phyloP scores from a whole-genome alignment of 495 filamentous ascomycete species.

The Lasiosphaeris hirsuta region DNA sequence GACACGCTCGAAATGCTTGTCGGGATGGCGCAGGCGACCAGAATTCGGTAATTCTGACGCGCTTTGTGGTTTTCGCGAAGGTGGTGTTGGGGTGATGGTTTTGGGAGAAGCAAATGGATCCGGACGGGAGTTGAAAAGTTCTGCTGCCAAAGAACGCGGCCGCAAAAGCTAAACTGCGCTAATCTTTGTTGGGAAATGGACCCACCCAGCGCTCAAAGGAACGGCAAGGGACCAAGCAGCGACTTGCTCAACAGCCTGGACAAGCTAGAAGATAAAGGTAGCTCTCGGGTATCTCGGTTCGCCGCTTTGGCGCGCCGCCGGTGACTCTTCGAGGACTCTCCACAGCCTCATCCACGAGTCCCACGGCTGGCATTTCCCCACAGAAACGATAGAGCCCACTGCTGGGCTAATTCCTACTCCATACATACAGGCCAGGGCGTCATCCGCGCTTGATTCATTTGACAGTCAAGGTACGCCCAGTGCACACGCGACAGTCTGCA shows the following conservation, averaged over 20 bases:
- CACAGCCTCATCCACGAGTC: background rate
- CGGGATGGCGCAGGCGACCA: constrained; percentile 24
- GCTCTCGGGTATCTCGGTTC: background rate
- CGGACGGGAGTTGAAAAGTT: constrained; percentile 32
- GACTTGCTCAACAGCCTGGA: background rate
- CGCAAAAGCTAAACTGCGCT: constrained; percentile 12
- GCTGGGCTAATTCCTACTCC: background rate
- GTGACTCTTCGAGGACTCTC: constrained; percentile 1
- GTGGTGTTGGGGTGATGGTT: constrained; percentile 30
- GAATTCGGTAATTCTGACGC: constrained; percentile 33
- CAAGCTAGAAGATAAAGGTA: background rate
- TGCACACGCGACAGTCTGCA: too few relatives aligned
- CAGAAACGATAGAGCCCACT: background rate
- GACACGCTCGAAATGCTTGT: constrained; percentile 23
- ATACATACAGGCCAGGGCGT: too few relatives aligned
- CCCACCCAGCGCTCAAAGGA: constrained; percentile 15
- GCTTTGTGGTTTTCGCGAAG: constrained; percentile 34
- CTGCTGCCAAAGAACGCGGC: constrained; percentile 24
- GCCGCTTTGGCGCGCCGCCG: background rate
- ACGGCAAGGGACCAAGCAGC: background rate
- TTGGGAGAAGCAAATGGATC: constrained; percentile 27
- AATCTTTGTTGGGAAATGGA: constrained; percentile 5
- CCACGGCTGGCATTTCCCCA: too few relatives aligned
- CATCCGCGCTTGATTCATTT: background rate
- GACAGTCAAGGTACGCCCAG: background rate